phyloP scores from a whole-genome alignment of 2,329 filamentous ascomycete species.

The Penicillium sp. region DNA sequence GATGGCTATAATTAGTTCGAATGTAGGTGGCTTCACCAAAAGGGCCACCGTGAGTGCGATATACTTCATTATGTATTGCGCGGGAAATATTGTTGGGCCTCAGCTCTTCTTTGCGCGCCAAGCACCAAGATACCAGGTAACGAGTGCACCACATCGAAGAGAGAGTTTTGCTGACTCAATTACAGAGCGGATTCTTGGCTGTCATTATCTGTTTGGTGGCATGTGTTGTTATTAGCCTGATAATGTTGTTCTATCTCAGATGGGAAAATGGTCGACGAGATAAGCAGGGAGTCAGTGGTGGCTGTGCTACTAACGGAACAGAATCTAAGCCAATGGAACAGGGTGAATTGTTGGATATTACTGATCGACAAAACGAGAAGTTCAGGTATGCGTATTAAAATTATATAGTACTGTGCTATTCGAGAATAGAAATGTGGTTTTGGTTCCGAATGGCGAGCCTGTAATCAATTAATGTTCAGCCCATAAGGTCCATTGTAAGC shows the following conservation, averaged over 20 bases:
- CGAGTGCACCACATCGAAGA: neutral
- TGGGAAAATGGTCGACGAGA: conserved; percentile 14
- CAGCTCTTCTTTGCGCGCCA: conserved; percentile 45
- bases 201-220: conserved; percentile 19
- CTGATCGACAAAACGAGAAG: conserved; percentile 13
- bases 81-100: conserved; percentile 47
- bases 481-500: too few relatives aligned
- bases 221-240: conserved; percentile 7
- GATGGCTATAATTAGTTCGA: conserved; percentile 46
- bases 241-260: conserved; percentile 14
- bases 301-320: neutral
- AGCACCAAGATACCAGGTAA: conserved; percentile 34
- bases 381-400: conserved; percentile 19
- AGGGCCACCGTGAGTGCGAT: conserved; percentile 49
- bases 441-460: too few relatives aligned
- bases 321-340: neutral
- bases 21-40: conserved; percentile 52
- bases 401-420: too few relatives aligned
- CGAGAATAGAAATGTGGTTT: too few relatives aligned
- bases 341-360: conserved; percentile 10
- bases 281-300: neutral
- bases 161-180: neutral
- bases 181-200: conserved; percentile 13
- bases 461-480: too few relatives aligned
- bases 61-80: conserved; percentile 44